These are phyloP conservation scores for Neoconidiobolus thromboides DNA, from an alignment of 371 early-diverging fungal species.

Conservation along the genomic window DNA sequence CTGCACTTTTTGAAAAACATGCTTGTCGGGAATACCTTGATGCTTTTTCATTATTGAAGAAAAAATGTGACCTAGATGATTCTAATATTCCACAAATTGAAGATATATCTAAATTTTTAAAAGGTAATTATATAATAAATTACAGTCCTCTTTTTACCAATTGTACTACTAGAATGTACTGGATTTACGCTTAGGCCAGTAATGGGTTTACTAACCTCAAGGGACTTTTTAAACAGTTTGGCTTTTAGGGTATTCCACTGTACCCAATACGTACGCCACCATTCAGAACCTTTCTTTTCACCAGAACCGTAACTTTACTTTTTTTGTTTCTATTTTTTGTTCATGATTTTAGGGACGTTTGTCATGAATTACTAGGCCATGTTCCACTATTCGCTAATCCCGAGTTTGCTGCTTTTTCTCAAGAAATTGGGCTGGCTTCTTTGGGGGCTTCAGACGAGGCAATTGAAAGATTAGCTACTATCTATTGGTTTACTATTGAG, in stretches of 20 bases:
- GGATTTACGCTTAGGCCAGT: constrained; percentile 93
- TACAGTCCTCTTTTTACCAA: too few species aligned
- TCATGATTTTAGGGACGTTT: neutral
- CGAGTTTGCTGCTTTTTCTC: constrained; percentile 88
- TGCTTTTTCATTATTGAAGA: constrained; percentile 71
- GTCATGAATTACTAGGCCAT: constrained; percentile 9
- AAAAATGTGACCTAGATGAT: constrained; percentile 78
- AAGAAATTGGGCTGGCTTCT: constrained; percentile 88
- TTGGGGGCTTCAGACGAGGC: constrained; percentile 87
- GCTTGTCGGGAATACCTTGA: constrained; percentile 86
- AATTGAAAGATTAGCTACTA: constrained; percentile 72
- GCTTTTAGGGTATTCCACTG: constrained; percentile 94
- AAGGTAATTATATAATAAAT: constrained; percentile 17
- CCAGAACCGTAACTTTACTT: constrained; percentile 53
- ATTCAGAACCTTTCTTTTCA: constrained; percentile 78
- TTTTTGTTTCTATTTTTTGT: neutral
- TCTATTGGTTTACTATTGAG: constrained; percentile 90
- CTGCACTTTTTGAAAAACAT: constrained; percentile 54
- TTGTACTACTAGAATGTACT: constrained; percentile 47
- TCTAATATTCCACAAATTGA: constrained; percentile 83
- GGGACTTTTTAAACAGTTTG: constrained; percentile 92
- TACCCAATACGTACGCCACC: constrained; percentile 92
- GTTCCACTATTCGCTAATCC: constrained; percentile 83
- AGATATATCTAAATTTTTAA: constrained; percentile 73
- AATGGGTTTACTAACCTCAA: constrained; percentile 80